Base-by-base conservation (phyloP, 495 filamentous ascomycete genomes). In the Aspergillus sclerotiicarbonarius region DNA sequence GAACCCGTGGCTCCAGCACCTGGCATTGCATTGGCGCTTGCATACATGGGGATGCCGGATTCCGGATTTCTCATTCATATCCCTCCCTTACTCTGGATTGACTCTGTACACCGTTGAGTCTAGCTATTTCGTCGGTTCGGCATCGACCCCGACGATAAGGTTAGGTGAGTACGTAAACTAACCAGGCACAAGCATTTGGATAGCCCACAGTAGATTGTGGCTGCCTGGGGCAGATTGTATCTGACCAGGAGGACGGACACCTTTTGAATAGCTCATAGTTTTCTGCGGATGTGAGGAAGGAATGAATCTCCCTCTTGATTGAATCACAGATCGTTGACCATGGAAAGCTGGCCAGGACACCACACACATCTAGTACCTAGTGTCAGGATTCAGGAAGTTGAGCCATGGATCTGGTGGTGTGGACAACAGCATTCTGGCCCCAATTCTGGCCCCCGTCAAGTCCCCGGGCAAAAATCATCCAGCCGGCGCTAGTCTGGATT, bases 391-490 rank as follows among this genome's bases (percentile, higher is more conserved):
- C 13, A 37, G 33, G 13, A 10, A 41, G 37, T 30, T 13, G 47
- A 50, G 31, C 47, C 47, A 50, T 30, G 47, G 47, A 50, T n/a
- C 37, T 41, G 37, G 37, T 15, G 37, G 32, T 6, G 10, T 21
- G 25, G n/a, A n/a, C n/a, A n/a, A n/a, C 44, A 35, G 45, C 54
- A 18, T 48, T 8, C 13, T 18, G 13, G 33, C 13, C 8, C 9
- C 33, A 35, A 13, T 31, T 32, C 47, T 32, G 47, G 47, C 56
- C 49, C 43, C 49, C 43, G 29, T 47, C 49, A 41, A 58, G n/a
- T 13, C 57, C 47, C 47, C 25, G 47, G 47, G 47, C 47, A 25
- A 50, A 13, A 50, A 50, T 50, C 16, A 31, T 50, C 10, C 25
- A 25, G 2, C 25, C 25, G 25, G 5, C 25, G 25, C 25, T 25